Evolutionary conservation across 305 asterid species (phyloP), one percentile per base, ranked within the genome.

Genomic region (Fraxinus nigra): DNA sequence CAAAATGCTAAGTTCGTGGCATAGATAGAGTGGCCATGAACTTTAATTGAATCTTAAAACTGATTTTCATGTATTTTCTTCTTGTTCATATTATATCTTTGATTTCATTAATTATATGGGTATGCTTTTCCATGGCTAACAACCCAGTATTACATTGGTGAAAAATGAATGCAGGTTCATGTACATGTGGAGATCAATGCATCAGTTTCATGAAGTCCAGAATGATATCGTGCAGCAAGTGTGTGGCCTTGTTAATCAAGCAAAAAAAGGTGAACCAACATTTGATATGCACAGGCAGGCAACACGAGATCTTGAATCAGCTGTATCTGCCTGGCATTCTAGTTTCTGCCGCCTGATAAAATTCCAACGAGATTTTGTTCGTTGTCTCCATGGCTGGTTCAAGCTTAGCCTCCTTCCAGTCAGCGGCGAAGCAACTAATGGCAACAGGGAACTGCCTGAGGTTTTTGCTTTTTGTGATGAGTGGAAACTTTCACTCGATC

Each of bases 101-200:
- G 54, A 43, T 43, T 43, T 43, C 54, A 43, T 43, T 43, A 13
- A 43, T 43, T 13, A 13, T 43, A 43, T 4, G n/a, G 54, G n/a
- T 13, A 43, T 43, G 16, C n/a, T 43, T 11, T 43, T 43, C 5
- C 54, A 2, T 43, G 54, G n/a, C 59, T 48, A 48, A 48, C 59
- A 1, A 48, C 59, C 20, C 59, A 14, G 20, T 14, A 4, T 48
- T 48, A 14, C 5, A 16, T 48, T 6, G 59, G 59, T 72, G 61
- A 82, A 73, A 56, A 76, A 30, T 20, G 40, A 74, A 74, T 85
- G 85, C 91, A 96, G 99, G 88, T 93, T 94, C 91, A 94, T 92
- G 99, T 94, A 96, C 91, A 96, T 94, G 99, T 96, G 99, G 99
- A 90, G 86, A 90, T 92, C 98, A 40, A 94, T 94, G 98, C 93